Percentiles rank a stretch among this genome's conserved stretches.
Evolutionary conservation across 2,329 filamentous ascomycete genomes (phyloP).

Genomic region (Xylaria sp.): DNA sequence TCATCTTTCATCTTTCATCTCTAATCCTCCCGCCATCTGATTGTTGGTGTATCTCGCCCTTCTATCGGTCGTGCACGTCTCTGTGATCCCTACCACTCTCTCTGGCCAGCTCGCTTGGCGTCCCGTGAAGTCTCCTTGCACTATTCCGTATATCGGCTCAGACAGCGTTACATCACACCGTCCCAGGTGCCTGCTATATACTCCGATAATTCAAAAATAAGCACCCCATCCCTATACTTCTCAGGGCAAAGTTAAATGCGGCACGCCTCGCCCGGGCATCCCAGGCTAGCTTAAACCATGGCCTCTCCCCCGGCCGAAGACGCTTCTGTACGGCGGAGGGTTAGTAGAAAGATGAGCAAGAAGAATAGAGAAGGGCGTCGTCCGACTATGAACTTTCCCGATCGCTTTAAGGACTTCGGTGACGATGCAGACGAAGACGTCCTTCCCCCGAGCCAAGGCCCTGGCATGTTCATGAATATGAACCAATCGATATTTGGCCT

Average conservation of each 20-base stretch:
- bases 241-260: slow-evolving; percentile 17
- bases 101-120: slow-evolving; percentile 24
- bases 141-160: slow-evolving; percentile 1
- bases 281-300: slow-evolving; percentile 38
- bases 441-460: slow-evolving; percentile 56
- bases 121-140: slow-evolving; percentile 13
- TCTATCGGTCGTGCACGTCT: slow-evolving; percentile 13
- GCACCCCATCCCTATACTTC: slow-evolving; percentile 8
- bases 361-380: slow-evolving; percentile 54
- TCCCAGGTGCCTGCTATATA: slow-evolving; percentile 30
- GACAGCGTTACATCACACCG: slow-evolving; percentile 23
- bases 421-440: slow-evolving; percentile 64
- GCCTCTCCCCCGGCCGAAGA: slow-evolving; percentile 50
- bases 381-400: slow-evolving; percentile 63
- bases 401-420: slow-evolving; percentile 61
- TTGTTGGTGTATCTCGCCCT: slow-evolving; percentile 5
- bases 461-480: slow-evolving; percentile 75
- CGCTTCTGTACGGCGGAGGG: slow-evolving; percentile 52
- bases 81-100: slow-evolving; percentile 1
- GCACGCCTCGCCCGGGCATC: slow-evolving; percentile 24
- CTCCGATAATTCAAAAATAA: slow-evolving; percentile 11
- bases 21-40: not conserved
- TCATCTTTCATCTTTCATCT: slow-evolving; percentile 10
- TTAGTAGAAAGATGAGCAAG: slow-evolving; percentile 60
- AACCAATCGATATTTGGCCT: slow-evolving; percentile 95